phyloP scores from a whole-genome alignment of 768 basidiomycete species.

The Kwoniella botswanensis region DNA sequence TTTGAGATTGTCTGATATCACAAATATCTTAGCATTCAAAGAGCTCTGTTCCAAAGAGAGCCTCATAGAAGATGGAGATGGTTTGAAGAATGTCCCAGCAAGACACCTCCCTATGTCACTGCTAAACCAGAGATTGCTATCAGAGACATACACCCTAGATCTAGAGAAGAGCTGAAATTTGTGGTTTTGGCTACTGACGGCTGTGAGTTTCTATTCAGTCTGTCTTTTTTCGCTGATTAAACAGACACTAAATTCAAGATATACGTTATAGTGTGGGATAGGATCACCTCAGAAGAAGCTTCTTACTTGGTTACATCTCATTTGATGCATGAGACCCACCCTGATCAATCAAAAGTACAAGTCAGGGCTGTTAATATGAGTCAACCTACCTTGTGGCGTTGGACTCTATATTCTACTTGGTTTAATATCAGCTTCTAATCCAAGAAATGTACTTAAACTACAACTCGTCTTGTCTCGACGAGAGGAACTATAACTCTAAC shows the following conservation, averaged over 20 bases:
- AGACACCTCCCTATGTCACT: conserved; percentile 42
- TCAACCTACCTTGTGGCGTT: no score
- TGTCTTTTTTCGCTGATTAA: background rate
- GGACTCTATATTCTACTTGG: no score
- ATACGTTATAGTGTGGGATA: conserved; percentile 40
- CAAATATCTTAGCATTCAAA: background rate
- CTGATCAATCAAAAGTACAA: conserved; percentile 18
- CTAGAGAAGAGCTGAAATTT: conserved; percentile 42
- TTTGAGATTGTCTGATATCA: background rate
- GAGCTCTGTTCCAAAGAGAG: background rate
- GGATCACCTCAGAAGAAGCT: conserved; percentile 43
- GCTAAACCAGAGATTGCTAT: conserved; percentile 38
- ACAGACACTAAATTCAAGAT: background rate
- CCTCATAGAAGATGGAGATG: background rate
- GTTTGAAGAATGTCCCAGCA: conserved; percentile 5
- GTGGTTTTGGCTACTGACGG: conserved; percentile 46
- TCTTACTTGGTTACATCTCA: conserved; percentile 32
- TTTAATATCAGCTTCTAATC: no score
- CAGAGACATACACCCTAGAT: conserved; percentile 23
- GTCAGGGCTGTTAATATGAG: no score
- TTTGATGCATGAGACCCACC: conserved; percentile 17
- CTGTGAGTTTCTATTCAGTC: conserved; percentile 23
- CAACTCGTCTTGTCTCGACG: no score
- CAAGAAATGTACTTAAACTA: no score
- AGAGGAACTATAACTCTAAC: no score